A percentile compares a stretch with the other conserved stretches of the same genome.
phyloP scores from a whole-genome alignment of 202 grass and related monocot species.

The Eragrostis tef region DNA sequence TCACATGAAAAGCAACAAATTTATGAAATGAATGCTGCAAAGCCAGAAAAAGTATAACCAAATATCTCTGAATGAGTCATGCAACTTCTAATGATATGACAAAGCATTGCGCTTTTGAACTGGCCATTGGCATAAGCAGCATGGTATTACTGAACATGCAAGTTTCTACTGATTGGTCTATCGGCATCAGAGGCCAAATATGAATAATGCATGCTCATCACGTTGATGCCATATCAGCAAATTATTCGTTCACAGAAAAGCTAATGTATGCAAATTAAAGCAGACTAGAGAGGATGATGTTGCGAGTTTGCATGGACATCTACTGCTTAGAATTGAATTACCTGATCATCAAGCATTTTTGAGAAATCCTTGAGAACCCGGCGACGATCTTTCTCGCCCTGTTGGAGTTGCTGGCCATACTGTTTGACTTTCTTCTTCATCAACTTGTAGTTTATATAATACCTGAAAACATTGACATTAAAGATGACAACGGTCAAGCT shows the following conservation, averaged over 20 bases:
- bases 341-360: slow-evolving; percentile 96
- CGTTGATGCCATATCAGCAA: slow-evolving; percentile 39
- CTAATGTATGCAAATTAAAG: slow-evolving; percentile 40
- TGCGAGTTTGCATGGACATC: slow-evolving; percentile 2
- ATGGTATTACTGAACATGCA: not conserved
- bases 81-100: not conserved
- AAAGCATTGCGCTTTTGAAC: not conserved
- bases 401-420: slow-evolving; percentile 73
- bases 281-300: slow-evolving; percentile 33
- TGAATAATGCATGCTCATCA: slow-evolving; percentile 39
- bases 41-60: slow-evolving; percentile 1
- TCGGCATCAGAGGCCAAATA: slow-evolving; percentile 11
- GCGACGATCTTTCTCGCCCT: slow-evolving; percentile 73
- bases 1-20: not conserved
- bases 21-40: not conserved
- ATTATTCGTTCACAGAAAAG: slow-evolving; percentile 42
- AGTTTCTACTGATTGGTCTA: not conserved
- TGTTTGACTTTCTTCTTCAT: slow-evolving; percentile 99
- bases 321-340: slow-evolving; percentile 45
- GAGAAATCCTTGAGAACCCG: slow-evolving; percentile 91
- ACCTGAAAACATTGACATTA: slow-evolving; percentile 56
- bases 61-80: slow-evolving; percentile 5
- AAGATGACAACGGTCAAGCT: not conserved
- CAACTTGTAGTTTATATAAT: slow-evolving; percentile 98
- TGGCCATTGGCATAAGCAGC: not conserved